These are phyloP conservation scores for Pilasporangium apinafurcum DNA, from an alignment of 352 stramenopile genomes.

Conservation along the genomic window DNA sequence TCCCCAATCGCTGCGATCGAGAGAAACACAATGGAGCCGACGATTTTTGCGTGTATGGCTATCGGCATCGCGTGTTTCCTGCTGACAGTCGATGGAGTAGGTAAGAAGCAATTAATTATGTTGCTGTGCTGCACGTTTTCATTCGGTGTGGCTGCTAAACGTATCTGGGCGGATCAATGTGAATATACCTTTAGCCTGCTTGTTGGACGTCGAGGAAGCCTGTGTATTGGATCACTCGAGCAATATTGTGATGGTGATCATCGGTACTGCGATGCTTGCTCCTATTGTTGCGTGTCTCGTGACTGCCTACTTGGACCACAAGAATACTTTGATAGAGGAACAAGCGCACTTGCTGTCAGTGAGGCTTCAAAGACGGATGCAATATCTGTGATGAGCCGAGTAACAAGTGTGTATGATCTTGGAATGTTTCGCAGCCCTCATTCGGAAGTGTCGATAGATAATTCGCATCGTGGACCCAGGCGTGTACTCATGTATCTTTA, in stretches of 20 bases:
- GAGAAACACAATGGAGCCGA: slow-evolving; percentile 30
- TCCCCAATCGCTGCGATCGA: background rate
- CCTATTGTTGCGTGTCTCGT: slow-evolving; percentile 27
- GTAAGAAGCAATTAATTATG: no score
- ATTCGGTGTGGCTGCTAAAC: background rate
- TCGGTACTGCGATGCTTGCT: slow-evolving; percentile 37
- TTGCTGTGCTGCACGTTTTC: no score
- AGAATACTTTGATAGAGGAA: slow-evolving; percentile 3
- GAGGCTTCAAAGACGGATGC: no score
- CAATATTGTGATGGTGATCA: slow-evolving; percentile 61
- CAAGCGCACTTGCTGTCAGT: slow-evolving; percentile 34
- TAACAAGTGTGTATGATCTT: no score
- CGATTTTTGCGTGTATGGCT: slow-evolving; percentile 46
- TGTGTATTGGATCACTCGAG: slow-evolving; percentile 31
- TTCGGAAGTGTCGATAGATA: no score
- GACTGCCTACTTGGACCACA: slow-evolving; percentile 28
- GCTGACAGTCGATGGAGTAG: slow-evolving; percentile 30
- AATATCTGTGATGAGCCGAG: no score
- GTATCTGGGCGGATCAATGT: background rate
- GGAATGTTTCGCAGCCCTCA: no score
- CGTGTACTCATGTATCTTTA: slow-evolving; percentile 69
- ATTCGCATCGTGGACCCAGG: no score
- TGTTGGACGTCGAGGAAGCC: slow-evolving; percentile 16
- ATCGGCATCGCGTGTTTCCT: slow-evolving; percentile 32
- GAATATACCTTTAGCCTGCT: slow-evolving; percentile 16